These are phyloP conservation scores for Colletotrichum australisinense DNA, from an alignment of 2,329 filamentous ascomycete species.

Conservation along the genomic window DNA sequence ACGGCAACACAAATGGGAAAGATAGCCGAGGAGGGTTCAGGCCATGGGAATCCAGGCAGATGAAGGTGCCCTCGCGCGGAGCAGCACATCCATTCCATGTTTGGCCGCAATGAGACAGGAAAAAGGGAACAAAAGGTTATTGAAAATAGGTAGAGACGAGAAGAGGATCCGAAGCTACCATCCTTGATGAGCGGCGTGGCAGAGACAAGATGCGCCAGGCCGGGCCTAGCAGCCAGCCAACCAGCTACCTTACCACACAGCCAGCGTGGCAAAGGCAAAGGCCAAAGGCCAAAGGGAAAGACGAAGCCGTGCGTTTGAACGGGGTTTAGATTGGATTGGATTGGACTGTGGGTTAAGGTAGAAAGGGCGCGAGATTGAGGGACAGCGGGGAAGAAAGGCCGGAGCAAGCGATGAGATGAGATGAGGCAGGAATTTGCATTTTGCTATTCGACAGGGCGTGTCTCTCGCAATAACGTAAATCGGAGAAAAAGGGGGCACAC, in stretches of 20 bases:
- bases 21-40: constrained; percentile 1
- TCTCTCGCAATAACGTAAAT: constrained; percentile 23
- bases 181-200: constrained; percentile 4
- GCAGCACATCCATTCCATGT: constrained; percentile 23
- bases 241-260: neutral
- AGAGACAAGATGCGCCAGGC: constrained; percentile 14
- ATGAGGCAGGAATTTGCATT: constrained; percentile 24
- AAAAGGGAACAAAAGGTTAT: constrained; percentile 10
- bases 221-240: neutral
- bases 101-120: constrained; percentile 16
- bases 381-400: neutral
- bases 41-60: constrained; percentile 24
- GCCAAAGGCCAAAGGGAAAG: constrained; percentile 2
- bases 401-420: constrained; percentile 17
- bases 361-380: constrained; percentile 13
- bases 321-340: constrained; percentile 7
- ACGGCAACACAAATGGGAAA: neutral
- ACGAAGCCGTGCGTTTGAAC: constrained; percentile 5
- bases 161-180: constrained; percentile 16
- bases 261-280: constrained; percentile 6
- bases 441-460: constrained; percentile 1
- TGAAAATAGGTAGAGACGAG: neutral
- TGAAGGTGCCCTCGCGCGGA: constrained; percentile 7
- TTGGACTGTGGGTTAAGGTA: neutral
- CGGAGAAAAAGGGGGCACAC: constrained; percentile 22